phyloP scores from a whole-genome alignment of 2,329 filamentous ascomycete species.

The Sclerotinia spermophila region DNA sequence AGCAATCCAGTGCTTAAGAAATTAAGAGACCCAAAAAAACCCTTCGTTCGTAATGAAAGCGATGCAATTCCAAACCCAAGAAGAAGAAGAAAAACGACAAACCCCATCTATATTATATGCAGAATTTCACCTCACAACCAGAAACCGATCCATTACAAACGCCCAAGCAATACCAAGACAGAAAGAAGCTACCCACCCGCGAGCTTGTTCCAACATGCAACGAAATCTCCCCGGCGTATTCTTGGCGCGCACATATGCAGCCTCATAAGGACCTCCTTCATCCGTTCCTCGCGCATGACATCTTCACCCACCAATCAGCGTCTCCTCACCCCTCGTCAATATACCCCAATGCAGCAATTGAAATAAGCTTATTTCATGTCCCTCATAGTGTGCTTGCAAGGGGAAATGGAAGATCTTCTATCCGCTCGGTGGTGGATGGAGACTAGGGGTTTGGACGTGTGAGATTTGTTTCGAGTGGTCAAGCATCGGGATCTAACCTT shows the following conservation, averaged over 20 bases:
- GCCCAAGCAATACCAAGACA: background rate
- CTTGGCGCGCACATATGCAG: background rate
- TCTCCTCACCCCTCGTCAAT: background rate
- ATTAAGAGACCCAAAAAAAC: conserved; percentile 3
- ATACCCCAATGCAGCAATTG: background rate
- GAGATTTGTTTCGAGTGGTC: background rate
- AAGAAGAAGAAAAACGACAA: background rate
- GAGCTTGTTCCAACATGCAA: background rate
- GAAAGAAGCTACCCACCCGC: background rate
- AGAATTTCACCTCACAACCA: too few species aligned
- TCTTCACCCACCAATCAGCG: background rate
- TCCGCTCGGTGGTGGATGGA: background rate
- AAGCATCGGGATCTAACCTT: background rate
- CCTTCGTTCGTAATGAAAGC: background rate
- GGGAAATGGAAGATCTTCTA: background rate
- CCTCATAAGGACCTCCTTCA: background rate
- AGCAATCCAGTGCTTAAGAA: conserved; percentile 38
- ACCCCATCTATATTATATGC: background rate
- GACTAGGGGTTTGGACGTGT: background rate
- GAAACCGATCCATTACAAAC: too few species aligned
- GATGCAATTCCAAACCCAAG: background rate
- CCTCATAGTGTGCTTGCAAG: background rate
- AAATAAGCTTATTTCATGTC: background rate
- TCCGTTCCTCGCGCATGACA: background rate
- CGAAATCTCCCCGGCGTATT: background rate